phyloP scores from a whole-genome alignment of 2,329 filamentous ascomycete genomes.

The Scedosporium minutisporum region DNA sequence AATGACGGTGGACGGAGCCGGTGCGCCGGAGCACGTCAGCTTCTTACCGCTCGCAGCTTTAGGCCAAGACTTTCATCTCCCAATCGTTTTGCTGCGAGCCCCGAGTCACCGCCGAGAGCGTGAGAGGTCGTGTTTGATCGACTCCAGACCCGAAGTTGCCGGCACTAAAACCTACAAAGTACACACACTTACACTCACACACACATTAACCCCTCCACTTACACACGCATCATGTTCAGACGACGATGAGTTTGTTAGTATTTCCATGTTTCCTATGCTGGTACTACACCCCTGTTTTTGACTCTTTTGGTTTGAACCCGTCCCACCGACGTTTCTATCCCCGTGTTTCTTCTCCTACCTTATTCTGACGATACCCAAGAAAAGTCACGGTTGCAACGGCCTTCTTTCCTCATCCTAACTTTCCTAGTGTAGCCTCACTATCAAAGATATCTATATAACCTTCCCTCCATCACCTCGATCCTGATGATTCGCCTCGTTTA shows the following conservation, averaged over 20 bases:
- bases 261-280: not conserved
- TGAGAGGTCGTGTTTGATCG: constrained; percentile 3
- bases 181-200: no score
- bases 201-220: no score
- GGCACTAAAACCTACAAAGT: not conserved
- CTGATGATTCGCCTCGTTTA: not conserved
- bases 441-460: not conserved
- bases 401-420: not conserved
- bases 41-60: not conserved
- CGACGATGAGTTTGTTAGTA: not conserved
- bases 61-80: not conserved
- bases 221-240: not conserved
- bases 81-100: no score
- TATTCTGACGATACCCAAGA: not conserved
- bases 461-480: not conserved
- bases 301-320: not conserved
- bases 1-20: not conserved
- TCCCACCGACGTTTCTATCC: not conserved
- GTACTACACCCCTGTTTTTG: not conserved
- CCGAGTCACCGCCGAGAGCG: not conserved
- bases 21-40: not conserved
- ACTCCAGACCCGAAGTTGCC: not conserved
- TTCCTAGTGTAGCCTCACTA: not conserved
- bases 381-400: no score
- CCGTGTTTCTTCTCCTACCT: not conserved